Evolutionary conservation across 1,139 yeast genomes (phyloP).

Genomic region (Torulaspora pretoriensis): DNA sequence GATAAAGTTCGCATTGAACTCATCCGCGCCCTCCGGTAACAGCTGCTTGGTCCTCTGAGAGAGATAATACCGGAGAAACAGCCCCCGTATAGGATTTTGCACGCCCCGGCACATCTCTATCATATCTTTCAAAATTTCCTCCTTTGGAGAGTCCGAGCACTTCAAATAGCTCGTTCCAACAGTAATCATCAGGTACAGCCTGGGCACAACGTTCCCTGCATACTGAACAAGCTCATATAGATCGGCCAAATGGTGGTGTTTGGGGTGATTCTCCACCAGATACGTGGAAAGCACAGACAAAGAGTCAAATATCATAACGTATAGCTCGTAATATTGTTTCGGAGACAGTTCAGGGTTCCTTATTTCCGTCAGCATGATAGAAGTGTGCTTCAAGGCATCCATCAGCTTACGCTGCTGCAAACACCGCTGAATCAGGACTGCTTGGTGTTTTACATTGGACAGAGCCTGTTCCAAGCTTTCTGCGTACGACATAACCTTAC

Average conservation of each 20-base stretch:
- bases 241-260: conserved; percentile 75
- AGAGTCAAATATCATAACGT: conserved; percentile 81
- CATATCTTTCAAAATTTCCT: conserved; percentile 91
- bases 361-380: conserved; percentile 76
- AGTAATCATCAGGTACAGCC: conserved; percentile 90
- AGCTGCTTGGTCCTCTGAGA: conserved; percentile 79
- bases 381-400: conserved; percentile 86
- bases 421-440: conserved; percentile 70
- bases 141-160: conserved; percentile 70
- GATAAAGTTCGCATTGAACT: conserved; percentile 62
- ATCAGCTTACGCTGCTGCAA: conserved; percentile 64
- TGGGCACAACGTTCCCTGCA: conserved; percentile 88
- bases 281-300: conserved; percentile 64
- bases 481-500: conserved; percentile 28
- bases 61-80: conserved; percentile 82
- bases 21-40: conserved; percentile 42
- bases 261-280: conserved; percentile 60
- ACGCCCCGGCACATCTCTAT: conserved; percentile 98
- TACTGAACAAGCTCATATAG: conserved; percentile 92
- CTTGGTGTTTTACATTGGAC: conserved; percentile 58
- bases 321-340: conserved; percentile 89
- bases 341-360: conserved; percentile 76
- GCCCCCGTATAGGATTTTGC: conserved; percentile 88
- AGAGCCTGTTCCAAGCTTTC: conserved; percentile 31
- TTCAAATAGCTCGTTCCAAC: conserved; percentile 89